Conservation (phyloP, 306 rosid genomes). For the Aeschynomene evenia region DNA sequence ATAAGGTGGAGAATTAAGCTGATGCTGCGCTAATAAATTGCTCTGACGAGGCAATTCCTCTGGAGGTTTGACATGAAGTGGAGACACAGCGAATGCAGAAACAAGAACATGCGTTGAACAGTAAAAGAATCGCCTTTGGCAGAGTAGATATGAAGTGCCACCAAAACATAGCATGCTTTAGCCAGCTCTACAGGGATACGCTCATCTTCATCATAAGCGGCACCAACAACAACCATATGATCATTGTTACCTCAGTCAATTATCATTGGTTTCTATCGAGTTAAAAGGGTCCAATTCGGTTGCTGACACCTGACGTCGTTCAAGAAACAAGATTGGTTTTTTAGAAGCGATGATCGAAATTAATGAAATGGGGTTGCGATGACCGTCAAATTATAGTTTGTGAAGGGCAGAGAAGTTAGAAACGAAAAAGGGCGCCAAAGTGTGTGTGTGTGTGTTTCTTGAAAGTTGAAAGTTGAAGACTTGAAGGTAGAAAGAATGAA, state of each 20-base stretch:
- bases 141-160: not conserved
- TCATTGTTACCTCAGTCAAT: too few species aligned
- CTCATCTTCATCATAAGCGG: not conserved
- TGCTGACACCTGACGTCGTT: too few species aligned
- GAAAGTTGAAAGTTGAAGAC: too few species aligned
- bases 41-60: slow-evolving; percentile 25
- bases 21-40: slow-evolving; percentile 36
- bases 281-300: too few species aligned
- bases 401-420: not conserved
- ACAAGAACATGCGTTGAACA: slow-evolving; percentile 28
- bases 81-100: slow-evolving; percentile 20
- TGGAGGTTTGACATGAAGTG: slow-evolving; percentile 30
- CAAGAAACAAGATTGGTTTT: not conserved
- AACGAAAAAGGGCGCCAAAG: not conserved
- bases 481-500: too few species aligned
- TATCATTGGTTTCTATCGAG: too few species aligned
- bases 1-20: slow-evolving; percentile 12
- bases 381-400: not conserved
- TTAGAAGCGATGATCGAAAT: not conserved
- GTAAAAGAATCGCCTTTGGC: slow-evolving; percentile 30
- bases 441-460: too few species aligned
- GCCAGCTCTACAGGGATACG: not conserved
- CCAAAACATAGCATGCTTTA: slow-evolving; percentile 33
- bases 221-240: not conserved
- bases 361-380: not conserved